Evolutionary conservation across 805 yeast genomes (phyloP).

Genomic region (Yamadazyma tumulicola): DNA sequence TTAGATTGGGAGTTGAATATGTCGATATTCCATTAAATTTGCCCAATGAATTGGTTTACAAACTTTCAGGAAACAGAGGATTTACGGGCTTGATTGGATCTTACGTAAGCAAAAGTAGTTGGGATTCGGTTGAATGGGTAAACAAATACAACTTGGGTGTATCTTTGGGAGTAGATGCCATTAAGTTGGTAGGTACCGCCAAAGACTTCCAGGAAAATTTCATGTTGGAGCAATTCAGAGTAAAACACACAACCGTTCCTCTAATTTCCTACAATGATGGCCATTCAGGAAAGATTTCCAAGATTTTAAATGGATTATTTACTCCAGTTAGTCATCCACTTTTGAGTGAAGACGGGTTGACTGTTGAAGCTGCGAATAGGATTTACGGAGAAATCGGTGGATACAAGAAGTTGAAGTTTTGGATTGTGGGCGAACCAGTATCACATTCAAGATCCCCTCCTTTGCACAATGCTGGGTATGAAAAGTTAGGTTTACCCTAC

Average conservation of each 20-base stretch:
- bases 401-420: slow-evolving; percentile 54
- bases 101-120: slow-evolving; percentile 53
- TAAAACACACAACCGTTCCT: slow-evolving; percentile 52
- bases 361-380: slow-evolving; percentile 61
- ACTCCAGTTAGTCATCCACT: slow-evolving; percentile 80
- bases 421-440: slow-evolving; percentile 78
- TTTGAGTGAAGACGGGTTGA: slow-evolving; percentile 68
- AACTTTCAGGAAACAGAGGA: slow-evolving; percentile 50
- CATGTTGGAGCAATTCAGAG: slow-evolving; percentile 65
- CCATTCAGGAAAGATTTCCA: slow-evolving; percentile 67
- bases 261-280: slow-evolving; percentile 85
- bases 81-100: slow-evolving; percentile 77
- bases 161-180: slow-evolving; percentile 62
- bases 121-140: slow-evolving; percentile 75
- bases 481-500: slow-evolving; percentile 75
- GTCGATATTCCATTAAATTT: slow-evolving; percentile 76
- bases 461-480: slow-evolving; percentile 78
- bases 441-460: slow-evolving; percentile 86
- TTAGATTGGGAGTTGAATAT: slow-evolving; percentile 74
- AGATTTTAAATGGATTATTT: slow-evolving; percentile 68
- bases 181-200: slow-evolving; percentile 85
- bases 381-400: slow-evolving; percentile 60
- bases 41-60: slow-evolving; percentile 52
- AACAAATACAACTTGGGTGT: slow-evolving; percentile 65
- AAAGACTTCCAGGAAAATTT: slow-evolving; percentile 61